A percentile compares a stretch with the other conserved stretches of the same genome.
phyloP scores from a whole-genome alignment of 768 basidiomycete species.

The Cubamyces sp. region DNA sequence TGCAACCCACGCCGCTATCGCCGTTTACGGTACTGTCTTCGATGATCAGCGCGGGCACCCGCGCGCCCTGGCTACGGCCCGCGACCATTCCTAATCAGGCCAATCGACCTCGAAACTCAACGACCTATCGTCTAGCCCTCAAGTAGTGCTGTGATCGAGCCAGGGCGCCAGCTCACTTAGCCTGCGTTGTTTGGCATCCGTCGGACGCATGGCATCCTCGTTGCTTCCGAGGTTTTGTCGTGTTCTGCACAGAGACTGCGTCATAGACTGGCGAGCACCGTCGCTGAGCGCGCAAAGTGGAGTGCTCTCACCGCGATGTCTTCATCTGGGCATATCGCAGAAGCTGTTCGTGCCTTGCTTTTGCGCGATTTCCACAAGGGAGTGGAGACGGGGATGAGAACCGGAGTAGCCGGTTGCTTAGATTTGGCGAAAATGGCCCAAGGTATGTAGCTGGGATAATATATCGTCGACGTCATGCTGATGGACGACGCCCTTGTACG shows the following conservation, averaged over 20 bases:
- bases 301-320: neutral
- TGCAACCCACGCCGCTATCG: conserved; percentile 16
- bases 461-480: conserved; percentile 20
- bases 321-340: conserved; percentile 4
- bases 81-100: conserved; percentile 18
- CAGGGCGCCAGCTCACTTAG: neutral
- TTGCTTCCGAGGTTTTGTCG: conserved; percentile 13
- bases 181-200: neutral
- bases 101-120: conserved; percentile 18
- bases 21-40: conserved; percentile 6
- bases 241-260: neutral
- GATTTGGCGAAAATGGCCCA: conserved; percentile 4
- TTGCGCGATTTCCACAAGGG: conserved; percentile 14
- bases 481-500: conserved; percentile 8
- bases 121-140: neutral
- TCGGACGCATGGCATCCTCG: conserved; percentile 5
- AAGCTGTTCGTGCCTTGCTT: conserved; percentile 7
- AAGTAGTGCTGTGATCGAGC: neutral
- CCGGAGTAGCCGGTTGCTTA: conserved; percentile 13
- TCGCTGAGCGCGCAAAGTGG: neutral
- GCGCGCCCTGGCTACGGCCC: neutral
- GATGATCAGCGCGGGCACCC: conserved; percentile 11
- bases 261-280: conserved; percentile 3
- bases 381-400: conserved; percentile 13
- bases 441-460: neutral